Evolutionary conservation across 768 basidiomycete genomes (phyloP), one percentile per base, ranked within the genome.

Genomic region (Psilocybe tampanensis): DNA sequence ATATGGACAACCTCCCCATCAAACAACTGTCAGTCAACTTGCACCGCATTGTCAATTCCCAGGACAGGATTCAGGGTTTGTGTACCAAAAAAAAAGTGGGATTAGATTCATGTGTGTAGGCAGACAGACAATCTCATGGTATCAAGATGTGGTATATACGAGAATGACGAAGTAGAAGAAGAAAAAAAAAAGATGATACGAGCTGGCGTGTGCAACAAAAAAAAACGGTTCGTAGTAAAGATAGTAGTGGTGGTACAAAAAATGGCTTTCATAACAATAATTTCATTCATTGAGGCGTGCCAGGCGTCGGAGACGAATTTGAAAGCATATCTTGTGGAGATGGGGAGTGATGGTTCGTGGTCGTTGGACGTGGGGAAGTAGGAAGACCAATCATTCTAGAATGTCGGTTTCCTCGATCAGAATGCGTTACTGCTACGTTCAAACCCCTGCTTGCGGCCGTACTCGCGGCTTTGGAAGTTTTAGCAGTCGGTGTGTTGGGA

Each of bases 401-500:
- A 45, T 87, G 82, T 57, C 87, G 80, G 66, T 86, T 85, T 21
- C 81, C 80, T 62, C 81, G 80, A 58, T 84, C 83, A 22, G 75
- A 75, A 23, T 70, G 68, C 9, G 74, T 73, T 12, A 85, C 76
- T 5, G 81, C 74, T 21, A 92, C 79, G 65, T 89, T 88, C 54
- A 93, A 71, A n/a, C 90, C 90, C 60, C 86, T 82, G 49, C 77
- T 82, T 17, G 86, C 86, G 15, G 91, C 91, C 43, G 80, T 76
- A 53, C 74, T 71, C 24, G 88, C 80, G 3, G 89, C 89, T 64
- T 74, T 77, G 17, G 84, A 81, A 24, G 69, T 69, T 55, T 74
- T 80, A 54, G 71, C 68, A 51, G 66, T 65, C n/a, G 76, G 72
- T 42, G 80, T 76, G 33, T 78, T 66, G 21, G 76, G 72, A 44